Conservation (phyloP, 768 basidiomycete genomes). For the Suillus americanus region DNA sequence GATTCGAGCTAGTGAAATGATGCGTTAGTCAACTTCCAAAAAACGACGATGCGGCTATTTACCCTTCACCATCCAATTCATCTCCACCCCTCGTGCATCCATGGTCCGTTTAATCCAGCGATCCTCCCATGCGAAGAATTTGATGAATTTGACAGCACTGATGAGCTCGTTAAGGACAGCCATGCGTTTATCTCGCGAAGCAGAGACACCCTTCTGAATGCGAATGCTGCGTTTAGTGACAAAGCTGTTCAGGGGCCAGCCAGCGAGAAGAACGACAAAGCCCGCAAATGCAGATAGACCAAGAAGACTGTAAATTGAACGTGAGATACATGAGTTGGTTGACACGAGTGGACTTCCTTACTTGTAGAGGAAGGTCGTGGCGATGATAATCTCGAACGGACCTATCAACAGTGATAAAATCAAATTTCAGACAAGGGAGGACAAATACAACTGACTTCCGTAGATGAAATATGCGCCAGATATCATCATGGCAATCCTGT, state of each 20-base stretch:
- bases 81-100: slow-evolving; percentile 60
- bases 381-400: slow-evolving; percentile 78
- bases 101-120: slow-evolving; percentile 42
- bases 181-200: slow-evolving; percentile 44
- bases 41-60: neutral
- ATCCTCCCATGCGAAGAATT: slow-evolving; percentile 43
- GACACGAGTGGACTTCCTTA: slow-evolving; percentile 24
- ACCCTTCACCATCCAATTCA: slow-evolving; percentile 6
- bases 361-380: slow-evolving; percentile 75
- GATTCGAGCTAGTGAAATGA: slow-evolving; percentile 49
- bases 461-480: slow-evolving; percentile 67
- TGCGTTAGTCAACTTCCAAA: neutral
- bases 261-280: slow-evolving; percentile 45
- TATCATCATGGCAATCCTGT: slow-evolving; percentile 53
- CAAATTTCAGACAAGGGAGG: neutral
- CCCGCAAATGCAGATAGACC: slow-evolving; percentile 76
- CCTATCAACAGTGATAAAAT: slow-evolving; percentile 33
- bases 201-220: slow-evolving; percentile 33
- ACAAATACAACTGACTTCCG: slow-evolving; percentile 43
- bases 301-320: slow-evolving; percentile 44
- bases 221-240: slow-evolving; percentile 38
- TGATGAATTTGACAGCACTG: slow-evolving; percentile 40
- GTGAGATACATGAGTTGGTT: neutral
- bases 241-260: slow-evolving; percentile 46
- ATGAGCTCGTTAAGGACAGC: slow-evolving; percentile 46